These are phyloP conservation scores for Mycosarcoma mackinlayi DNA, from an alignment of 1,284 basidiomycete genomes.

Conservation along the genomic window DNA sequence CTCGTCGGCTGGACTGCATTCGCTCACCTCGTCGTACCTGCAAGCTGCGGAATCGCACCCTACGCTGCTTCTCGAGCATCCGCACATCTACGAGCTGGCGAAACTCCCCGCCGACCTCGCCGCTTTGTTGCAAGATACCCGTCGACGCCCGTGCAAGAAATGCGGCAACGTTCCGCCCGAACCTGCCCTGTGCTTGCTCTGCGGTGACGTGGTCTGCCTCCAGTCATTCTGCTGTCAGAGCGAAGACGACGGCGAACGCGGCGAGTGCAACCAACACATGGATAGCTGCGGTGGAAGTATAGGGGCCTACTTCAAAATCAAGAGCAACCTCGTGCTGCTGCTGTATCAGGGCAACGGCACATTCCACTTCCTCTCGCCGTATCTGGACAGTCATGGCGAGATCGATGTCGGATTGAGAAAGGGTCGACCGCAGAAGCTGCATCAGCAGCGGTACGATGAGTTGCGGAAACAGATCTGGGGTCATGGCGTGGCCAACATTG, in stretches of 20 bases:
- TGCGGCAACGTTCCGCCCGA: constrained; percentile 85
- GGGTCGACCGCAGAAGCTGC: constrained; percentile 88
- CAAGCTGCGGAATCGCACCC: constrained; percentile 56
- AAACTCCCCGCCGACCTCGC: constrained; percentile 85
- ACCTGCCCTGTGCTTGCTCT: constrained; percentile 90
- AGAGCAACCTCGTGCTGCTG: constrained; percentile 90
- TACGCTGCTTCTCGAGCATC: constrained; percentile 78
- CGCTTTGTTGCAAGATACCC: constrained; percentile 80
- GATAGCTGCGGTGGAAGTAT: constrained; percentile 91
- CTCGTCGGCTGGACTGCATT: constrained; percentile 26
- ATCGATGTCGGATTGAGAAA: constrained; percentile 89
- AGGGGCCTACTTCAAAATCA: constrained; percentile 90
- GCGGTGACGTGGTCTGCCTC: constrained; percentile 87
- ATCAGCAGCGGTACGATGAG: constrained; percentile 89
- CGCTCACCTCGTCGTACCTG: constrained; percentile 39
- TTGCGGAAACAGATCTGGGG: constrained; percentile 87
- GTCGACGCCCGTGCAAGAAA: constrained; percentile 77
- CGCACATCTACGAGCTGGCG: constrained; percentile 84
- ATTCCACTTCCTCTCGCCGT: constrained; percentile 84
- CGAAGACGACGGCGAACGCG: constrained; percentile 72
- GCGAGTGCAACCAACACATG: constrained; percentile 94
- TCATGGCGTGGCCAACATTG: constrained; percentile 88
- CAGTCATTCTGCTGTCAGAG: constrained; percentile 93
- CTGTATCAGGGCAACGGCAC: constrained; percentile 88
- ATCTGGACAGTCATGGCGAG: constrained; percentile 94